A percentile compares a stretch with the other conserved stretches of the same genome.
Evolutionary conservation across 202 grass and related monocot genomes (phyloP).

Genomic region (Setaria italica): DNA sequence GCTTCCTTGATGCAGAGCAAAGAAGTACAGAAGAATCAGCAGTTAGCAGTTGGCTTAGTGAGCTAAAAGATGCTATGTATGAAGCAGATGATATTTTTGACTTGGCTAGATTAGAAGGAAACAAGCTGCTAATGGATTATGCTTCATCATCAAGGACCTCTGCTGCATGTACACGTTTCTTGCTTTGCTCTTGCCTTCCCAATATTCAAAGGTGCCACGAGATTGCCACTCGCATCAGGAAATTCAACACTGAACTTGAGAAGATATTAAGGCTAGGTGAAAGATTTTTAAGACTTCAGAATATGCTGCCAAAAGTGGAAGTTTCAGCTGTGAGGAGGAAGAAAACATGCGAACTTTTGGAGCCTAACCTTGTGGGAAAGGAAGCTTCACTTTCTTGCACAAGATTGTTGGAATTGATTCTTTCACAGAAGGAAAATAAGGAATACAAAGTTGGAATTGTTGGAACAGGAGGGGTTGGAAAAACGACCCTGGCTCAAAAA

Average conservation of each 20-base stretch:
- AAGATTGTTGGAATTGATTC: slow-evolving; percentile 7
- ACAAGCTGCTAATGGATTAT: slow-evolving; percentile 3
- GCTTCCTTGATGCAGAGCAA: slow-evolving; percentile 36
- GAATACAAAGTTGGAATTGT: slow-evolving; percentile 31
- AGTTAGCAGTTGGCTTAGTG: slow-evolving; percentile 26
- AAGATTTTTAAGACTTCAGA: neutral
- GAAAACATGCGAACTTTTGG: slow-evolving; percentile 4
- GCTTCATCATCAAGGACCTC: neutral
- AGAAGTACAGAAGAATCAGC: slow-evolving; percentile 9
- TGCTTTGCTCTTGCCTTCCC: neutral
- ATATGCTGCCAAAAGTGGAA: neutral
- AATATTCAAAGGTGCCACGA: neutral
- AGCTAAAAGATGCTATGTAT: slow-evolving; percentile 42
- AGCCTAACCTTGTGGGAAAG: slow-evolving; percentile 53
- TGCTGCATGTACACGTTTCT: neutral
- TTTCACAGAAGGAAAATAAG: neutral
- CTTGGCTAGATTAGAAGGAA: slow-evolving; percentile 27
- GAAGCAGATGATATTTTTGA: slow-evolving; percentile 48
- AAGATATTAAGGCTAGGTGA: neutral
- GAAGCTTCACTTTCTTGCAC: neutral
- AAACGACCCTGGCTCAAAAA: slow-evolving; percentile 57
- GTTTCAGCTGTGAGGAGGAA: neutral
- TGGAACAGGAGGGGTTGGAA: slow-evolving; percentile 58
- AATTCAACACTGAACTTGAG: slow-evolving; percentile 37
- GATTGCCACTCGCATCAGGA: slow-evolving; percentile 26